A percentile compares a stretch with the other conserved stretches of the same genome.
phyloP scores from a whole-genome alignment of 495 filamentous ascomycete species.

The Podospora sp. region DNA sequence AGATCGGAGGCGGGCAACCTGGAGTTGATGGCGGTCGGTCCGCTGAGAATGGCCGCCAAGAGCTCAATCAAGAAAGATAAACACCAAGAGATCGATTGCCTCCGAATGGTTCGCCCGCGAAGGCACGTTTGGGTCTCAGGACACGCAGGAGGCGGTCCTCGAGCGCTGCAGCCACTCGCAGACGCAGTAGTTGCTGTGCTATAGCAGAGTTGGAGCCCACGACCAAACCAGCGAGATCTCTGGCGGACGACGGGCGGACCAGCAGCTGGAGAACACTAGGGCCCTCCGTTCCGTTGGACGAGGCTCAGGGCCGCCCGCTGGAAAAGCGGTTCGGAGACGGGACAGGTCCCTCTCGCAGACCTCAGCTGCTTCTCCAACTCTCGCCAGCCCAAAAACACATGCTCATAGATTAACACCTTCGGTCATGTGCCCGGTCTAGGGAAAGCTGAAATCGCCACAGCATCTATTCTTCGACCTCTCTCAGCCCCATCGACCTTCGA shows the following conservation, averaged over 20 bases:
- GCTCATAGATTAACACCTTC: constrained; percentile 27
- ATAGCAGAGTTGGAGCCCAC: background rate
- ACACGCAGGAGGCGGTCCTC: constrained; percentile 24
- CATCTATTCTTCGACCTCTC: constrained; percentile 21
- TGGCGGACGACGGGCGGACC: constrained; percentile 12
- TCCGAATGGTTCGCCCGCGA: constrained; percentile 17
- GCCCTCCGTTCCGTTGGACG: constrained; percentile 2
- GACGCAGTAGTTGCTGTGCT: background rate
- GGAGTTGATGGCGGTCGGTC: background rate
- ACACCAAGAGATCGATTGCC: constrained; percentile 9
- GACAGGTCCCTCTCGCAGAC: background rate
- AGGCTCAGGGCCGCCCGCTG: constrained; percentile 8
- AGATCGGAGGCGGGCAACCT: constrained; percentile 7
- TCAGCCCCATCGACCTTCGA: constrained; percentile 16
- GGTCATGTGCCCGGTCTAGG: constrained; percentile 31
- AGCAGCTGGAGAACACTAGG: constrained; percentile 12
- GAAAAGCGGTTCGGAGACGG: constrained; percentile 23
- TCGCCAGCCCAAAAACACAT: constrained; percentile 7
- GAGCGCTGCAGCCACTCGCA: constrained; percentile 8
- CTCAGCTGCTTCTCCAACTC: constrained; percentile 14
- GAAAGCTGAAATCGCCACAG: constrained; percentile 30
- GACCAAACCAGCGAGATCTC: constrained; percentile 3
- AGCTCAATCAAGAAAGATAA: constrained; percentile 7
- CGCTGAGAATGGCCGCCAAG: constrained; percentile 6
- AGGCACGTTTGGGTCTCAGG: constrained; percentile 26